A percentile compares a stretch with the other conserved stretches of the same genome.
These are phyloP conservation scores for Calonectria honghensis DNA, from an alignment of 2,329 filamentous ascomycete species.

Conservation along the genomic window DNA sequence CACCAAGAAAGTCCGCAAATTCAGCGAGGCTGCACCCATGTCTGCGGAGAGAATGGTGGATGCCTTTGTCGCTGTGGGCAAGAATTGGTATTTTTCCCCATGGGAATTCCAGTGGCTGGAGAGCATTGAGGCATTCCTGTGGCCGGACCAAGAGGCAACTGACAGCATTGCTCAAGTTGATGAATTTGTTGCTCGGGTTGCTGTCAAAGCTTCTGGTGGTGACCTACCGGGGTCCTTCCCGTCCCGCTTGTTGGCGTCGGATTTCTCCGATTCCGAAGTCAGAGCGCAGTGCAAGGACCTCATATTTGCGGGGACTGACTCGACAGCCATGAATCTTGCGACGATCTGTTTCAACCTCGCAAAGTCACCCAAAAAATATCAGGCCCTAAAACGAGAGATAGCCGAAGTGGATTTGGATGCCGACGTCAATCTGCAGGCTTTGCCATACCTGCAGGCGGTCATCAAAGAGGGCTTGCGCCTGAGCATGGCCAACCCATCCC, in stretches of 20 bases:
- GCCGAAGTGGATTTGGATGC: background rate
- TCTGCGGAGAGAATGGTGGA: constrained; percentile 66
- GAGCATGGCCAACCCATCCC: constrained; percentile 70
- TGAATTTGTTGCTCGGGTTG: background rate
- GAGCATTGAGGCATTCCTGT: background rate
- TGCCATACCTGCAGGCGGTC: constrained; percentile 63
- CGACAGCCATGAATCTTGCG: constrained; percentile 70
- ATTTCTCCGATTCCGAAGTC: constrained; percentile 57
- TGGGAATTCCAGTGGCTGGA: constrained; percentile 18
- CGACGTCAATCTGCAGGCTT: constrained; percentile 60
- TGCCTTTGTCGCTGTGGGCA: constrained; percentile 70
- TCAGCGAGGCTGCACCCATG: constrained; percentile 16
- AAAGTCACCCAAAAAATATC: constrained; percentile 61
- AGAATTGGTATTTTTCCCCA: constrained; percentile 18
- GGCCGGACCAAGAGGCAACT: constrained; percentile 8
- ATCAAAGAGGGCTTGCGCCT: constrained; percentile 70
- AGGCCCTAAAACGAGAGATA: constrained; percentile 26
- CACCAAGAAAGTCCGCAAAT: background rate
- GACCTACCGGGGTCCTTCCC: constrained; percentile 20
- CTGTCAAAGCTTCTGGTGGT: background rate
- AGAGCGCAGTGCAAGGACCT: constrained; percentile 72
- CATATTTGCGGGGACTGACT: constrained; percentile 73
- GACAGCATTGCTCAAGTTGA: constrained; percentile 18
- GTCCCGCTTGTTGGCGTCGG: constrained; percentile 3
- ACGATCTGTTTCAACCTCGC: constrained; percentile 68